Conservation (phyloP, 2,329 filamentous ascomycete species). For the Talaromyces islandicus region DNA sequence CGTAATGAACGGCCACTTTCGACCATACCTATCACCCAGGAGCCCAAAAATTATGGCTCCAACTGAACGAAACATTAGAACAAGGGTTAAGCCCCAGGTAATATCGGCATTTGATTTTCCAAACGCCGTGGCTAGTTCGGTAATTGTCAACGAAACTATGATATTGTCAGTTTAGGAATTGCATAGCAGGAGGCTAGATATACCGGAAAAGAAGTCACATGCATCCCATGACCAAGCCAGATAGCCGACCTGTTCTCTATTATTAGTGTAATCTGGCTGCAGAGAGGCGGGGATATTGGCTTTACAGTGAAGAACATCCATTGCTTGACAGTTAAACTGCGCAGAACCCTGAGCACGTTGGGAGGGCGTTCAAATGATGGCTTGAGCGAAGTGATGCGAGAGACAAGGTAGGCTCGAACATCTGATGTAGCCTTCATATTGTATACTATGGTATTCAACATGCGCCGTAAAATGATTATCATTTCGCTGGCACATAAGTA, state of each 20-base stretch:
- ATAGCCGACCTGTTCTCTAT: no score
- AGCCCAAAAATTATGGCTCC: slow-evolving; percentile 54
- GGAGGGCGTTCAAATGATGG: slow-evolving; percentile 49
- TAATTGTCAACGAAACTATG: slow-evolving; percentile 41
- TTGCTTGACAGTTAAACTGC: slow-evolving; percentile 48
- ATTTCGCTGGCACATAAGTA: no score
- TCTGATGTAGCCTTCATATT: no score
- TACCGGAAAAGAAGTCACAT: no score
- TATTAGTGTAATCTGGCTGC: no score
- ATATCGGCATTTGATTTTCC: slow-evolving; percentile 51
- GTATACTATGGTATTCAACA: no score
- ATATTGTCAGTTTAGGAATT: no score
- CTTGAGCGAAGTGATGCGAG: background rate
- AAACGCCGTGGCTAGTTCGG: slow-evolving; percentile 48
- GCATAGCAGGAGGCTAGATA: no score
- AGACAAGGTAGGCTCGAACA: background rate
- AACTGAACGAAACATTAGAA: slow-evolving; percentile 57
- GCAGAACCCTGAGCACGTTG: slow-evolving; percentile 49
- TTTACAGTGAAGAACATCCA: slow-evolving; percentile 42
- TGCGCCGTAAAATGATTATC: no score
- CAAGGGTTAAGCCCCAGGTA: slow-evolving; percentile 53
- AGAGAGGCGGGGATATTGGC: no score
- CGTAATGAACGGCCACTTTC: slow-evolving; percentile 62
- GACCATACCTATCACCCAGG: slow-evolving; percentile 22
- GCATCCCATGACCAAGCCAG: no score